Percentiles rank a stretch among this genome's conserved stretches.
Evolutionary conservation across 2,329 filamentous ascomycete species (phyloP).

Genomic region (Hyphodiscus sp.): DNA sequence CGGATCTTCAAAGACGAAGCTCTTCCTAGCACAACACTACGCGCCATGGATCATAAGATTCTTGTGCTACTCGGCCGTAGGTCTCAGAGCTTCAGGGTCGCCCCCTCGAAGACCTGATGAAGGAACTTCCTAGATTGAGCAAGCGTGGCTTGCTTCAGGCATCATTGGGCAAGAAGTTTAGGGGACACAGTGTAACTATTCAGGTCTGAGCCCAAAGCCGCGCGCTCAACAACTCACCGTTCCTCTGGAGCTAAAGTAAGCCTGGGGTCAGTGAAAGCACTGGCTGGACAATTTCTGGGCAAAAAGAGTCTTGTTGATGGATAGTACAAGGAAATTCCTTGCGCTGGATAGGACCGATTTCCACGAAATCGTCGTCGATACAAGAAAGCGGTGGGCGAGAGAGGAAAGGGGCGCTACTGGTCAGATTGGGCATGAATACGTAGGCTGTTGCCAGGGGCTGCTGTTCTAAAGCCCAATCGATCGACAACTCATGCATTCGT

Average conservation of each 20-base stretch:
- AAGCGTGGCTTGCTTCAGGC: neutral
- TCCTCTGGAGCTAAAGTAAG: neutral
- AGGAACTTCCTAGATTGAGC: neutral
- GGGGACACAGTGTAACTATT: neutral
- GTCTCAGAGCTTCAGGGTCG: neutral
- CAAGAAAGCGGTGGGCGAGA: neutral
- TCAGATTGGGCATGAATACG: neutral
- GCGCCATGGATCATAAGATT: neutral
- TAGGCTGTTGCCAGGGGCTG: neutral
- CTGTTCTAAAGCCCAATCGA: neutral
- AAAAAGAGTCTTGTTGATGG: neutral
- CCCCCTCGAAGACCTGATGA: neutral
- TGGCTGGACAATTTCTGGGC: neutral
- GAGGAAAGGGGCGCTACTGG: too few relatives aligned
- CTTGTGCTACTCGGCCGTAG: neutral
- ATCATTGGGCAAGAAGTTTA: conserved; percentile 1
- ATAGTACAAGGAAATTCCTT: neutral
- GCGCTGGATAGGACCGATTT: neutral
- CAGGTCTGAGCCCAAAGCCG: neutral
- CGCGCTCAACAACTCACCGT: neutral
- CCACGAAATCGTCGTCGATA: neutral
- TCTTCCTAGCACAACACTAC: neutral
- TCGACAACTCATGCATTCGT: neutral
- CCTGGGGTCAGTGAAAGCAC: neutral
- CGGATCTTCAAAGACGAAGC: neutral